Conservation (phyloP, 345 rosid genomes). For the Kandelia obovata region DNA sequence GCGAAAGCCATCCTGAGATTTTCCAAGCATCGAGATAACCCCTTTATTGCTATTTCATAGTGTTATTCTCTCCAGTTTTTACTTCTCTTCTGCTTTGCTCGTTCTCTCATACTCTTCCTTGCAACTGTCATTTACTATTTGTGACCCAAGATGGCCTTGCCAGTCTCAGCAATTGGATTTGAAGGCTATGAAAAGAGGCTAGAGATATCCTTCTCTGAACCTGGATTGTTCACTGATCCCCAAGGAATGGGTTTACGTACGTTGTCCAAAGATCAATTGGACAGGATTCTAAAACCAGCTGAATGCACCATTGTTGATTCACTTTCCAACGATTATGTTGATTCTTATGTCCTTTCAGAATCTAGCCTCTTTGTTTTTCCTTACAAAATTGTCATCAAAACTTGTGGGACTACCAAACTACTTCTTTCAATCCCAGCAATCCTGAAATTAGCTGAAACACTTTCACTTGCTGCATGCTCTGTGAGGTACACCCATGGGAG, state of each 20-base stretch:
- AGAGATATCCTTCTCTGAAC: conserved; percentile 58
- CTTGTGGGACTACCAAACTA: conserved; percentile 82
- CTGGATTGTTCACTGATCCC: conserved; percentile 57
- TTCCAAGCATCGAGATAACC: conserved; percentile 12
- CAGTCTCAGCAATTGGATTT: conserved; percentile 74
- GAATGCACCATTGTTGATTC: conserved; percentile 76
- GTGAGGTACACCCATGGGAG: conserved; percentile 72
- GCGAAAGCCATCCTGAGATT: conserved; percentile 25
- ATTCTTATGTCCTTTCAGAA: conserved; percentile 80
- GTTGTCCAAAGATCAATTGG: conserved; percentile 57
- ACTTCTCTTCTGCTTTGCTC: conserved; percentile 30
- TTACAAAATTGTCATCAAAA: conserved; percentile 77
- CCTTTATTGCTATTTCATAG: conserved; percentile 14
- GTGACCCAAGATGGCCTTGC: conserved; percentile 40
- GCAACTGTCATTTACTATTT: conserved; percentile 22
- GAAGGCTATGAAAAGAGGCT: conserved; percentile 95
- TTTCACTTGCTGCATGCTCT: conserved; percentile 47
- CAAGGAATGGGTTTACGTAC: conserved; percentile 59
- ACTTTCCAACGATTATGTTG: conserved; percentile 50
- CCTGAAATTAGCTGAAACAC: conserved; percentile 46
- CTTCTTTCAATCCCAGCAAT: conserved; percentile 67
- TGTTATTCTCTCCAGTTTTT: background rate
- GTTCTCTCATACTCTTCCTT: conserved; percentile 36
- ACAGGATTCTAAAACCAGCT: conserved; percentile 62
- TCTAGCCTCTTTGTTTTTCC: conserved; percentile 79